A percentile compares a stretch with the other conserved stretches of the same genome.
Conservation (phyloP, 2,329 filamentous ascomycete species). For the Tolypocladium amazonense region DNA sequence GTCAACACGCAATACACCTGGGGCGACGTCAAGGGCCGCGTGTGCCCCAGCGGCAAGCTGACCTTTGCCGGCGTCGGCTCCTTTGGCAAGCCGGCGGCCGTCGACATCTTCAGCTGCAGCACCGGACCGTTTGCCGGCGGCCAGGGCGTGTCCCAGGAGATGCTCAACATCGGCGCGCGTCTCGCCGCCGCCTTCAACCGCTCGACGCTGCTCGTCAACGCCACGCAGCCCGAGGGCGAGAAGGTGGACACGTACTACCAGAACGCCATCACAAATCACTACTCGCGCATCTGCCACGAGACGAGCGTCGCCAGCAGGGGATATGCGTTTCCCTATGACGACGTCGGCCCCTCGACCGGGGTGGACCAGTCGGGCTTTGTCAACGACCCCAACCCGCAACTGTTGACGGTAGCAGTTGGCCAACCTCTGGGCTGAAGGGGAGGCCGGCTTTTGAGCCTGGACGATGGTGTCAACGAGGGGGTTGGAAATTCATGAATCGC, state of each 20-base stretch:
- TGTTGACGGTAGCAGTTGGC: constrained; percentile 47
- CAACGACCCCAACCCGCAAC: constrained; percentile 41
- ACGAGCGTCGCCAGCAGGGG: constrained; percentile 48
- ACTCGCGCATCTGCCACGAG: constrained; percentile 53
- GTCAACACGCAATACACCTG: constrained; percentile 44
- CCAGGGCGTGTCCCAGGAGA: constrained; percentile 29
- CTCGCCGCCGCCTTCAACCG: constrained; percentile 68
- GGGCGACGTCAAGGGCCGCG: constrained; percentile 35
- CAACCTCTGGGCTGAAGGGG: too few species aligned
- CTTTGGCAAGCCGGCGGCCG: constrained; percentile 35
- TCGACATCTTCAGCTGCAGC: constrained; percentile 42
- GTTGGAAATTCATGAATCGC: background rate
- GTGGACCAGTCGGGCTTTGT: constrained; percentile 53
- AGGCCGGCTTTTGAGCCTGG: constrained; percentile 5
- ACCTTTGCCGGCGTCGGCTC: constrained; percentile 31
- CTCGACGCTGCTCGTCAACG: constrained; percentile 49
- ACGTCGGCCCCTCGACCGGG: constrained; percentile 46
- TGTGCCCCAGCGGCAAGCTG: constrained; percentile 23
- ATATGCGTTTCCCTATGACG: constrained; percentile 64
- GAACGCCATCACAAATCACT: constrained; percentile 51
- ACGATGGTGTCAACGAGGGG: background rate
- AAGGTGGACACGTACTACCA: constrained; percentile 40
- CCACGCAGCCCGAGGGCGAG: constrained; percentile 42
- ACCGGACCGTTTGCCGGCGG: constrained; percentile 44
- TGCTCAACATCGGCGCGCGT: constrained; percentile 59